Evolutionary conservation across 768 basidiomycete genomes (phyloP), one percentile per base, ranked within the genome.

Genomic region (Termitomyces sp.): DNA sequence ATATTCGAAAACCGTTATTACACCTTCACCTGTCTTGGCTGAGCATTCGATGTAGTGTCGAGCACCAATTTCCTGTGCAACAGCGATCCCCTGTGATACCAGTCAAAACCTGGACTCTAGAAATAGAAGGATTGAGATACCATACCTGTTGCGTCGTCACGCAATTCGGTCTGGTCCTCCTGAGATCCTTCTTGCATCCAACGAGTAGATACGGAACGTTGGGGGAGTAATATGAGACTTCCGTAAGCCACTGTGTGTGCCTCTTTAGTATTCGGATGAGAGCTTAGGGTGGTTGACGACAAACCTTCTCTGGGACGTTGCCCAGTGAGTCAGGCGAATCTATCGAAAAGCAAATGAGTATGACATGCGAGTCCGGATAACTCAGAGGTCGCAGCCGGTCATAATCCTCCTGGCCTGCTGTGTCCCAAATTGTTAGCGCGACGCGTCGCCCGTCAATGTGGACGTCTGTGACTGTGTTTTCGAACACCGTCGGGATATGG

Each of bases 351-450:
- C 95, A 98, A 75, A 99, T 97, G 63, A 98, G 85, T 77, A 99
- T 97, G 73, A 98, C 94, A 73, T 99, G 94, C n/a, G 94, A 95
- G 79, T 98, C 96, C 54, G 96, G 96, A 78, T 99, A 99, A 67
- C 90, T 92, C 70, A 99, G 84, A 60, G 97, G 96, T 60, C 97
- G 85, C 64, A 99, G 91, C 66, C 96, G 91, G 75, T 98, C 97
- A 74, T 98, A 98, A 72, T 98, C 97, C 76, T 98, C 96, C 75
- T 98, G 96, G 54, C 97, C 97, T 28, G 97, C 96, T 52, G 97
- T 98, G 93, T 98, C 97, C 97, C 97, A 98, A 66, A 99, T 78
- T 26, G 97, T 94, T 66, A 99, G 81, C 75, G 98, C 96, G 66
- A 98, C 94, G 71, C 94, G 92, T 78, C 95, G 97, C 66, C 92